These are phyloP conservation scores for Penstemon davidsonii DNA, from an alignment of 257 asterid genomes.

Conservation along the genomic window DNA sequence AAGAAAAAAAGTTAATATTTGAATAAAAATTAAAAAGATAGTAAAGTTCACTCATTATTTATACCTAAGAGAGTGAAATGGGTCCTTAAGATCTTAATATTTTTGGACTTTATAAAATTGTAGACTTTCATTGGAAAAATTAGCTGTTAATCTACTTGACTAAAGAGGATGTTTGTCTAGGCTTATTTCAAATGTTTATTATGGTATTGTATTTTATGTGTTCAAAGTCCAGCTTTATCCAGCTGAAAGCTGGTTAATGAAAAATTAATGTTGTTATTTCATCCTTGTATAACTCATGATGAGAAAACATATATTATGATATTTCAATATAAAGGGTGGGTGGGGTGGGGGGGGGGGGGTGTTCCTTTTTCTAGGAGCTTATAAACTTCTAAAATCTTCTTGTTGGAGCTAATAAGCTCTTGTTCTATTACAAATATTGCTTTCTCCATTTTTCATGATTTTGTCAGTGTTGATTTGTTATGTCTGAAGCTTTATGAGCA, in stretches of 20 bases:
- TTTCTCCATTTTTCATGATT: neutral
- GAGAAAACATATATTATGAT: no score
- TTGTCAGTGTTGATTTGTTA: neutral
- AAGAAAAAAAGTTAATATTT: neutral
- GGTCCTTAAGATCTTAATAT: neutral
- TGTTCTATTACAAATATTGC: neutral
- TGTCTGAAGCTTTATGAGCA: neutral
- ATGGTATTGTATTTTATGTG: no score
- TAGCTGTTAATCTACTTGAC: neutral
- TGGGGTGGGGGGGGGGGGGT: no score
- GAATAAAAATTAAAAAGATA: neutral
- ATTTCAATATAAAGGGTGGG: no score
- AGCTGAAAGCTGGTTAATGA: no score
- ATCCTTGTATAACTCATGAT: no score
- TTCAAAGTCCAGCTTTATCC: no score
- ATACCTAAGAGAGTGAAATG: constrained; percentile 14
- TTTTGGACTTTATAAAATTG: neutral
- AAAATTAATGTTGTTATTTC: no score
- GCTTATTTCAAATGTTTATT: no score
- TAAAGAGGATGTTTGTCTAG: no score
- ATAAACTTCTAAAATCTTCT: neutral
- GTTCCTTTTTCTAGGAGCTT: neutral
- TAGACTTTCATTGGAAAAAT: neutral
- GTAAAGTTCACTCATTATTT: neutral
- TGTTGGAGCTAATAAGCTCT: no score